Evolutionary conservation across 1,139 yeast species (phyloP).

Genomic region (Eremothecium cymbalariae): DNA sequence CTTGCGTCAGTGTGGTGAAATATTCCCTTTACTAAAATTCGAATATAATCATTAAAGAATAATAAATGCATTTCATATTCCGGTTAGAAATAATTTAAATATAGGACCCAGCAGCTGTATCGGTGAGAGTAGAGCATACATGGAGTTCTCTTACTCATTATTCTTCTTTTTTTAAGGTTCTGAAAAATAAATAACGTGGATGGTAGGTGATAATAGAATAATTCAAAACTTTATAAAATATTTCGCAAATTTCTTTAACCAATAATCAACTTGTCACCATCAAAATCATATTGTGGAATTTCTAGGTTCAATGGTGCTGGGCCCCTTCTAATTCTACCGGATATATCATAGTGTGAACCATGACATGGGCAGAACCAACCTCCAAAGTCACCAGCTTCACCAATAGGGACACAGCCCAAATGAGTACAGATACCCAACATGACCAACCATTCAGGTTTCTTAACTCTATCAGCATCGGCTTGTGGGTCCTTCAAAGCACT

Average conservation of each 20-base stretch:
- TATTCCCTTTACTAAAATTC: too few species aligned
- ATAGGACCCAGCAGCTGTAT: too few species aligned
- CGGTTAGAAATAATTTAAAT: too few species aligned
- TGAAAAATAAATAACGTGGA: too few species aligned
- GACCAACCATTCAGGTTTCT: slow-evolving; percentile 96
- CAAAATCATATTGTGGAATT: slow-evolving; percentile 86
- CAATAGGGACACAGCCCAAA: slow-evolving; percentile 99
- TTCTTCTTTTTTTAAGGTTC: too few species aligned
- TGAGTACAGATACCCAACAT: slow-evolving; percentile 99
- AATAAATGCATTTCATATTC: too few species aligned
- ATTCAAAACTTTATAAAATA: too few species aligned
- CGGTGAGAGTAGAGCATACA: too few species aligned
- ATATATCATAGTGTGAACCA: slow-evolving; percentile 99
- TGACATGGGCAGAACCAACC: slow-evolving; percentile 99
- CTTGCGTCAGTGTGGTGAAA: too few species aligned
- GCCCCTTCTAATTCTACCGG: slow-evolving; percentile 99
- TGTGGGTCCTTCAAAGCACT: slow-evolving; percentile 86
- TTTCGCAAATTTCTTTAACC: slow-evolving; percentile 57
- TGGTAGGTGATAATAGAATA: too few species aligned
- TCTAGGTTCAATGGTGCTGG: slow-evolving; percentile 99
- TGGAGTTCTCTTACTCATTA: too few species aligned
- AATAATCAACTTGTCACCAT: slow-evolving; percentile 72
- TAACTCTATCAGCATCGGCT: slow-evolving; percentile 85
- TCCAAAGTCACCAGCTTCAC: slow-evolving; percentile 99
- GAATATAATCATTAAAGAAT: too few species aligned